phyloP scores from a whole-genome alignment of 352 stramenopile genomes.

The Globisporangium solare region DNA sequence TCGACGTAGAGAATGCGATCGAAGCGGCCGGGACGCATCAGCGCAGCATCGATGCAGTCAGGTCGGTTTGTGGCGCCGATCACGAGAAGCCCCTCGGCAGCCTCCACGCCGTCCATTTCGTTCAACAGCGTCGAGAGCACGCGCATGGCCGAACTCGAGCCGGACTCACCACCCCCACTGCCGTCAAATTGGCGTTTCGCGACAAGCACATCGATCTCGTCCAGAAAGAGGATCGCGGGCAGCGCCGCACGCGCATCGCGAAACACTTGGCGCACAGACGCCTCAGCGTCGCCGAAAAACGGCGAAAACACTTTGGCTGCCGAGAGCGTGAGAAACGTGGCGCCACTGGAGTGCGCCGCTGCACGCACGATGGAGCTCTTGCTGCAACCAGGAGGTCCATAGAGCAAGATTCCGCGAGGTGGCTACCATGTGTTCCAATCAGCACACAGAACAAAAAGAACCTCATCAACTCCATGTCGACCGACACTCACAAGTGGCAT shows the following conservation, averaged over 20 bases:
- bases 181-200: conserved; percentile 71
- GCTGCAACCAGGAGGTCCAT: conserved; percentile 87
- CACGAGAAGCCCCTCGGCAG: conserved; percentile 92
- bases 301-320: conserved; percentile 86
- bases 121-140: conserved; percentile 97
- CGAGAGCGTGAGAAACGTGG: conserved; percentile 85
- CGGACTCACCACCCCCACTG: conserved; percentile 22
- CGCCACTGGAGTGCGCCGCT: conserved; percentile 62
- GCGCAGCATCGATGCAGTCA: conserved; percentile 96
- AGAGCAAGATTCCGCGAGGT: conserved; percentile 82
- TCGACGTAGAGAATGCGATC: conserved; percentile 96
- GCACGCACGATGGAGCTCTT: conserved; percentile 89
- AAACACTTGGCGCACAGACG: conserved; percentile 75
- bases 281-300: conserved; percentile 88
- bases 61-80: conserved; percentile 97
- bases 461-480: not conserved
- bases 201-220: conserved; percentile 88
- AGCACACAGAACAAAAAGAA: not conserved
- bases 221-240: conserved; percentile 91
- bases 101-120: conserved; percentile 97
- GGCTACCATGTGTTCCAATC: conserved; percentile 15
- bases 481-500: not conserved
- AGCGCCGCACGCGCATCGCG: conserved; percentile 65
- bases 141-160: conserved; percentile 71
- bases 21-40: conserved; percentile 95